These are phyloP conservation scores for Phytophthora chlamydospora DNA, from an alignment of 352 stramenopile genomes.

Conservation along the genomic window DNA sequence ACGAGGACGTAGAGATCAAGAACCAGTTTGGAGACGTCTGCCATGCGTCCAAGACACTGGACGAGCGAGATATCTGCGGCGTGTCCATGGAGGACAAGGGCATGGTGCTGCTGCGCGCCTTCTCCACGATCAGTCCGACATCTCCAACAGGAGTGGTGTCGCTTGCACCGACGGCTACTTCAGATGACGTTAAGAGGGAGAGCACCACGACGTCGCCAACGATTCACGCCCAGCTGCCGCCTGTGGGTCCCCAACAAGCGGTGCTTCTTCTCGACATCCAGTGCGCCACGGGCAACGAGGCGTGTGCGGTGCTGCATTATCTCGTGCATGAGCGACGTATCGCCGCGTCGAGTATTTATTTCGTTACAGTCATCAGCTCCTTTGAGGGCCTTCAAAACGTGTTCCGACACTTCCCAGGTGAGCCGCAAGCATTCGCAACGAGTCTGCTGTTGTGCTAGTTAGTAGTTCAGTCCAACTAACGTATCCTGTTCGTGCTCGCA, in stretches of 20 bases:
- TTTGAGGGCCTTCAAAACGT: constrained; percentile 49
- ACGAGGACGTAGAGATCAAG: constrained; percentile 32
- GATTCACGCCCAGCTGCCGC: constrained; percentile 38
- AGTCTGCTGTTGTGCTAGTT: background rate
- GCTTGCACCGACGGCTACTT: constrained; percentile 4
- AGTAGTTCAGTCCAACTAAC: constrained; percentile 7
- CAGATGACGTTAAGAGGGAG: constrained; percentile 10
- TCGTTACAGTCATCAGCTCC: constrained; percentile 55
- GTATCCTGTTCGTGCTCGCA: background rate
- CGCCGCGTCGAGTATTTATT: constrained; percentile 52
- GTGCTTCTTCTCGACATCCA: constrained; percentile 50
- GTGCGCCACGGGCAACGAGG: constrained; percentile 52
- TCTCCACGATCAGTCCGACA: constrained; percentile 31
- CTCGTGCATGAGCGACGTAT: constrained; percentile 42
- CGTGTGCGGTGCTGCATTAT: constrained; percentile 45
- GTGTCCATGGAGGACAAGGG: constrained; percentile 38
- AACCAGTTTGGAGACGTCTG: constrained; percentile 36
- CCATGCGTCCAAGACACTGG: constrained; percentile 21
- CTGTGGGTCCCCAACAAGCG: constrained; percentile 28
- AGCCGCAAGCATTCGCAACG: background rate
- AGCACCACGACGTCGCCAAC: background rate
- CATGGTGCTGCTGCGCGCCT: constrained; percentile 30
- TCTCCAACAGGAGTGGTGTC: constrained; percentile 34
- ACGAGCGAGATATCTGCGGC: constrained; percentile 34
- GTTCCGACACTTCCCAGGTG: constrained; percentile 53